Conservation (phyloP, 2,329 filamentous ascomycete genomes). For the Colletotrichum tofieldiae region DNA sequence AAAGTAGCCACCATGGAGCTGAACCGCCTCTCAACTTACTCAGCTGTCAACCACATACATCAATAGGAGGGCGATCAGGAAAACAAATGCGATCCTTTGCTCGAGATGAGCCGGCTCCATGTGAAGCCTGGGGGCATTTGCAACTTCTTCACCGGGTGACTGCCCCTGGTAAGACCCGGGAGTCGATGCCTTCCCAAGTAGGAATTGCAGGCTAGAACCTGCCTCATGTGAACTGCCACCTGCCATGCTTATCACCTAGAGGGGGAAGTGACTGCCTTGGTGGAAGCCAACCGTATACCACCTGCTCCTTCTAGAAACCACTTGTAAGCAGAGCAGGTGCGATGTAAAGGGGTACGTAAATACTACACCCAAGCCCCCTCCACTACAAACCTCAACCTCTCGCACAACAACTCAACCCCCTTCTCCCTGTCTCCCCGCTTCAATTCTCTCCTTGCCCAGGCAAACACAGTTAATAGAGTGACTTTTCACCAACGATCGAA, state of each 20-base stretch:
- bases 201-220: neutral
- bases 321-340: neutral
- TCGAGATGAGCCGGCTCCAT: neutral
- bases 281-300: neutral
- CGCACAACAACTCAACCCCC: neutral
- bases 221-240: neutral
- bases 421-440: neutral
- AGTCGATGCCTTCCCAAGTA: neutral
- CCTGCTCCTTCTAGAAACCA: slow-evolving; percentile 7
- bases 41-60: neutral
- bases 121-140: neutral
- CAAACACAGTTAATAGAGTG: neutral
- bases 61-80: neutral
- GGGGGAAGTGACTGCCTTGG: neutral
- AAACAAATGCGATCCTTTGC: neutral
- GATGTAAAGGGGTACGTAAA: neutral
- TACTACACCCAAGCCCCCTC: neutral
- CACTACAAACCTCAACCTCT: neutral
- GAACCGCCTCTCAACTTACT: neutral
- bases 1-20: neutral
- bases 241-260: neutral
- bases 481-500: neutral
- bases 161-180: neutral
- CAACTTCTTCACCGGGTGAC: too few relatives aligned
- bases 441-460: neutral